phyloP scores from a whole-genome alignment of 768 basidiomycete species.

The Hebeloma cylindrosporum region DNA sequence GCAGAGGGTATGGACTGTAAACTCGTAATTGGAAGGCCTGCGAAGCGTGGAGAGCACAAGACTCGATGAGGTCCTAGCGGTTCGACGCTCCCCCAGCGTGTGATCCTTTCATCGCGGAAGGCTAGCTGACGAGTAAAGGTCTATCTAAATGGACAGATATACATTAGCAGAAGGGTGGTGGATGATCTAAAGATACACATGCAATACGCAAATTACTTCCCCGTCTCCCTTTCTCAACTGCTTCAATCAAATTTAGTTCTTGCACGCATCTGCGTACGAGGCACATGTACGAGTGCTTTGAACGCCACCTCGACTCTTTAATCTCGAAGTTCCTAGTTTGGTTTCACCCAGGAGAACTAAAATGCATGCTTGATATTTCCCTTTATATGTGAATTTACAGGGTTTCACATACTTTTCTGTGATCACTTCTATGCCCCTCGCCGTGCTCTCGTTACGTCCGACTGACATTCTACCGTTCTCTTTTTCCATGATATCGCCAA shows the following conservation, averaged over 20 bases:
- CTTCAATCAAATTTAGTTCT: constrained; percentile 19
- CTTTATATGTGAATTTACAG: constrained; percentile 1
- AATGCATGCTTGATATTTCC: neutral
- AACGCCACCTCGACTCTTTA: constrained; percentile 20
- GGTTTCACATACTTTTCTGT: neutral
- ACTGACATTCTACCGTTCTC: constrained; percentile 14
- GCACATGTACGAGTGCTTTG: constrained; percentile 16
- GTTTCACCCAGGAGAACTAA: neutral
- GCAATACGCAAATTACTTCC: constrained; percentile 8
- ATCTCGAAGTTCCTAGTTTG: constrained; percentile 2
- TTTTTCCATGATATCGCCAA: constrained; percentile 3
- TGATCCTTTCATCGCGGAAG: constrained; percentile 14
- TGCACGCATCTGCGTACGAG: constrained; percentile 18
- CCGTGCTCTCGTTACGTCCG: constrained; percentile 13
- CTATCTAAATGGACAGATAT: neutral
- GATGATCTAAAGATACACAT: constrained; percentile 8
- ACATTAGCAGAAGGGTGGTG: neutral
- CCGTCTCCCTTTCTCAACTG: constrained; percentile 3
- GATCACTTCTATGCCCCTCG: constrained; percentile 6
- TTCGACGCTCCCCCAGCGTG: neutral
- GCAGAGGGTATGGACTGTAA: neutral
- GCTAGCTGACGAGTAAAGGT: constrained; percentile 1
- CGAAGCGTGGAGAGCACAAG: neutral
- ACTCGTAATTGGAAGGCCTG: neutral
- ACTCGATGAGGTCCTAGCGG: neutral